Conservation (phyloP, 805 yeast species). For the Starmerella bombi region DNA sequence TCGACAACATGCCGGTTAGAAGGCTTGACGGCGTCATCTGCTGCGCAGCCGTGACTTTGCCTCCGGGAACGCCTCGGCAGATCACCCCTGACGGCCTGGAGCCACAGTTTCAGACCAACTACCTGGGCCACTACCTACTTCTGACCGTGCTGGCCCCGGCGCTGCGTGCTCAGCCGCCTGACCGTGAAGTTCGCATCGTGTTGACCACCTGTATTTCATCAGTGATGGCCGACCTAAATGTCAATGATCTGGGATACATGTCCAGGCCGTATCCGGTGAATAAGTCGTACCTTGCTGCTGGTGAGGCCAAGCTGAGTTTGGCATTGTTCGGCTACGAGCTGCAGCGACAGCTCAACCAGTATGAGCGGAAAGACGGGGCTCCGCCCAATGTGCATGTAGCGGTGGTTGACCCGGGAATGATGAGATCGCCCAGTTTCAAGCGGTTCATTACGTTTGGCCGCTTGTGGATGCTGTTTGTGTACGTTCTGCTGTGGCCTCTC, state of each 20-base stretch:
- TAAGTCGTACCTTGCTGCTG: conserved; percentile 64
- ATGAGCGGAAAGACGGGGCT: conserved; percentile 53
- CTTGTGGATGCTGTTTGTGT: conserved; percentile 39
- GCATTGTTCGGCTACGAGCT: conserved; percentile 64
- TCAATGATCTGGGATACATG: conserved; percentile 43
- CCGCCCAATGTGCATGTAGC: conserved; percentile 58
- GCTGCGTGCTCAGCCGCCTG: conserved; percentile 80
- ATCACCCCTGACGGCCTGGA: conserved; percentile 67
- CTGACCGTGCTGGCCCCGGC: conserved; percentile 72
- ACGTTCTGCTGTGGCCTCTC: conserved; percentile 62
- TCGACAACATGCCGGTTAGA: conserved; percentile 81
- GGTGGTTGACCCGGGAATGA: conserved; percentile 81
- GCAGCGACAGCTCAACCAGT: conserved; percentile 48
- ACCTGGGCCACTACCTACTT: conserved; percentile 67
- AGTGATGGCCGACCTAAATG: conserved; percentile 52
- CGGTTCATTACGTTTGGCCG: conserved; percentile 62
- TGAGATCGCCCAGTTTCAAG: conserved; percentile 77
- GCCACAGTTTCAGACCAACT: conserved; percentile 70
- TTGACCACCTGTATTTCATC: conserved; percentile 70
- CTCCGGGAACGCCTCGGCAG: conserved; percentile 51
- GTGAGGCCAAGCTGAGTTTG: conserved; percentile 67
- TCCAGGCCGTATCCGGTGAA: conserved; percentile 43
- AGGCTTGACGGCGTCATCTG: conserved; percentile 81
- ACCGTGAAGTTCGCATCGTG: conserved; percentile 77
- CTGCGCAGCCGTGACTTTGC: conserved; percentile 72